phyloP scores from a whole-genome alignment of 176 grass and related monocot genomes.

The Oryza punctata region DNA sequence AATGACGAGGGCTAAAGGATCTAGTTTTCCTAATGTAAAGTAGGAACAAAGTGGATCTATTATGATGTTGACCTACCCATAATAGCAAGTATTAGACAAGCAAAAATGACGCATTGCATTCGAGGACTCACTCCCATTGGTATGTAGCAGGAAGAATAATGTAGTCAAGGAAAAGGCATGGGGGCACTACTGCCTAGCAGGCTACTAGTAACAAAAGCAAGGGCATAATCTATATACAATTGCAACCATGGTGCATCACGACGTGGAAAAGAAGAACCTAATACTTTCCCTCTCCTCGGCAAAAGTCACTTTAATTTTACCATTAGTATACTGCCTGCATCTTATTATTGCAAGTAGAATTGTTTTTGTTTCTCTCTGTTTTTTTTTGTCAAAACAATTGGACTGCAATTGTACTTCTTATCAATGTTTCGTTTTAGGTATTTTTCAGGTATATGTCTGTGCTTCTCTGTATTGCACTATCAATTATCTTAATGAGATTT shows the following conservation, averaged over 20 bases:
- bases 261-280: slow-evolving; percentile 55
- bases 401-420: not conserved
- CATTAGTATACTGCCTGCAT: slow-evolving; percentile 28
- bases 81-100: slow-evolving; percentile 35
- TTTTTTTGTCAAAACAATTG: not conserved
- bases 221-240: slow-evolving; percentile 7
- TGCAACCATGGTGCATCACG: slow-evolving; percentile 41
- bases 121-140: slow-evolving; percentile 13
- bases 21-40: not conserved
- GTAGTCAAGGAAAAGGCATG: slow-evolving; percentile 17
- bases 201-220: not conserved
- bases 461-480: not conserved
- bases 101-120: slow-evolving; percentile 26
- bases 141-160: slow-evolving; percentile 21
- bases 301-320: slow-evolving; percentile 49
- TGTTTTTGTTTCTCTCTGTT: not conserved
- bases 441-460: not conserved
- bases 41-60: not conserved
- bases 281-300: slow-evolving; percentile 35
- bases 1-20: not conserved
- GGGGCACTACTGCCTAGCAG: slow-evolving; percentile 21
- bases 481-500: not conserved
- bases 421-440: not conserved
- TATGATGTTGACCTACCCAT: slow-evolving; percentile 48
- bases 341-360: slow-evolving; percentile 22